These are phyloP conservation scores for Amanita rimosa DNA, from an alignment of 768 basidiomycete species.

Conservation along the genomic window DNA sequence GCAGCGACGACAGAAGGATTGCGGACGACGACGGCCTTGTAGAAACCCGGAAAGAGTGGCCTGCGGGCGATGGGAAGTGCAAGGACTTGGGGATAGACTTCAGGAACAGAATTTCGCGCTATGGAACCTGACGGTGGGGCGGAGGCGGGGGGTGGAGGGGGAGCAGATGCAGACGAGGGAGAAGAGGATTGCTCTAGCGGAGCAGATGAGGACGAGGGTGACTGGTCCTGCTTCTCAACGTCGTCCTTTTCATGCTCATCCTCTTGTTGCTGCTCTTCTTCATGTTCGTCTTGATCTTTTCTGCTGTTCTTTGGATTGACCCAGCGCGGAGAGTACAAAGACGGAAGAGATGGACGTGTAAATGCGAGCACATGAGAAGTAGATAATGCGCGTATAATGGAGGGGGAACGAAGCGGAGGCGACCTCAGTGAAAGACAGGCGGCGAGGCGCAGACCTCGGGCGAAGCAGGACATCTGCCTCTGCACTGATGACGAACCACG, in stretches of 20 bases:
- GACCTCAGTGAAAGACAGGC: neutral
- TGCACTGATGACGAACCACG: neutral
- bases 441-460: conserved; percentile 1
- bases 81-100: conserved; percentile 86
- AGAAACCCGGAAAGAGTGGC: conserved; percentile 95
- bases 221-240: neutral
- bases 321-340: conserved; percentile 6
- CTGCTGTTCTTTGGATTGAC: conserved; percentile 4
- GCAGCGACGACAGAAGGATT: conserved; percentile 88
- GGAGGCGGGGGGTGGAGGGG: conserved; percentile 7
- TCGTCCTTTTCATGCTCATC: neutral
- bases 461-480: neutral
- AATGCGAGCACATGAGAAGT: neutral
- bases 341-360: neutral
- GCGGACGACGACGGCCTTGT: conserved; percentile 92
- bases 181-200: neutral
- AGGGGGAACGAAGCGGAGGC: too few relatives aligned
- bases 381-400: neutral
- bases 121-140: conserved; percentile 34
- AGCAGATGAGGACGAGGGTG: conserved; percentile 3
- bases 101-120: conserved; percentile 81
- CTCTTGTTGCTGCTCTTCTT: neutral
- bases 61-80: conserved; percentile 92
- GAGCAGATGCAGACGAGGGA: conserved; percentile 7
- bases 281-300: neutral